These are phyloP conservation scores for Oryza officinalis DNA, from an alignment of 176 grass and related monocot genomes.

Conservation along the genomic window DNA sequence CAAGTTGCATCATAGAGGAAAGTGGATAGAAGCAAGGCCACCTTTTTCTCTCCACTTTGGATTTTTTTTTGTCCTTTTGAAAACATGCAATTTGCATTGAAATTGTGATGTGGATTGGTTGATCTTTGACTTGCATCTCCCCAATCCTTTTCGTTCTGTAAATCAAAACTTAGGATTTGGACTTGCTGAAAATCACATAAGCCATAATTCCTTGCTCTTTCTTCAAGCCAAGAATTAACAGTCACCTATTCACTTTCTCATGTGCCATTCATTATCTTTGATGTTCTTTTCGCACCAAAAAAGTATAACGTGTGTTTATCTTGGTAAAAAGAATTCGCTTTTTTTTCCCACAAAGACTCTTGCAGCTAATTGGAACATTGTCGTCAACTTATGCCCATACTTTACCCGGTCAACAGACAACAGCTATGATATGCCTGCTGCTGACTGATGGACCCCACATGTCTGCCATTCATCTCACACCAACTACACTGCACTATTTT, in stretches of 20 bases:
- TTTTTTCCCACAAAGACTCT: not conserved
- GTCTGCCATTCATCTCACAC: not conserved
- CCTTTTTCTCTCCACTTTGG: not conserved
- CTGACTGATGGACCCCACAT: not conserved
- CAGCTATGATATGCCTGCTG: not conserved
- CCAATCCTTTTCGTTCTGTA: not conserved
- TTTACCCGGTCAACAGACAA: not conserved
- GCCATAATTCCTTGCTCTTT: slow-evolving; percentile 36
- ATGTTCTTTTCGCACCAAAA: not conserved
- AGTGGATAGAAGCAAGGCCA: not conserved
- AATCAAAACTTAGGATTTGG: slow-evolving; percentile 18
- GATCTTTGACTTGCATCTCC: slow-evolving; percentile 13
- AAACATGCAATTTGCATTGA: not conserved
- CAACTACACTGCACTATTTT: not conserved
- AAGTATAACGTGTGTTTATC: not conserved
- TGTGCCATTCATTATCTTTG: not conserved
- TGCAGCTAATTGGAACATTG: not conserved
- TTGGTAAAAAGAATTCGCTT: not conserved
- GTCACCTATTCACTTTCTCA: not conserved
- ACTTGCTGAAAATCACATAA: slow-evolving; percentile 6
- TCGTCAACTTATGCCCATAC: not conserved
- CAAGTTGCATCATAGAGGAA: slow-evolving; percentile 31
- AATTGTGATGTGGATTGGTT: slow-evolving; percentile 34
- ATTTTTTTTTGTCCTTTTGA: too few relatives aligned
- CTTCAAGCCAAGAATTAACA: slow-evolving; percentile 25